Evolutionary conservation across 768 basidiomycete genomes (phyloP), one percentile per base, ranked within the genome.

Genomic region (Cyclocybe aegerita): DNA sequence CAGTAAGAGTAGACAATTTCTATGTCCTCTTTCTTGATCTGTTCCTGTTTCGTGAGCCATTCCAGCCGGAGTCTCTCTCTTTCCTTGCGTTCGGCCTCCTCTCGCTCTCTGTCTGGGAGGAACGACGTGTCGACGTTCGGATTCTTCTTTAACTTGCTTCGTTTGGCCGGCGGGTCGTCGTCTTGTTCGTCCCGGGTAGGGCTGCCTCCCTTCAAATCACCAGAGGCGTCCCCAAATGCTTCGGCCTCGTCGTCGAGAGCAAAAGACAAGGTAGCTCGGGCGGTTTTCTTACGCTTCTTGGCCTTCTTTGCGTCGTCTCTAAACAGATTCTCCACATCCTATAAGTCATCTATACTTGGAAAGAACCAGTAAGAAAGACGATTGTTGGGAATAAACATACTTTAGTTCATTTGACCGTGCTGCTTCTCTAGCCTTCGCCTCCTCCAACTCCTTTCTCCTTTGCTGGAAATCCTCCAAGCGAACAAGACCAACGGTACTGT

Each of bases 101-200:
- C 97, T 9, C 97, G 87, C 16, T 95, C 93, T n/a, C 97, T 83
- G 67, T 99, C 97, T 1, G 97, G 97, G 7, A 99, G 78, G 72
- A 99, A 99, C 1, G 95, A 98, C 0, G 97, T 99, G 63, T 98
- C 97, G 30, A 98, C 97, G 39, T 87, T 77, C 0, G 97, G 97
- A 59, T 98, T 98, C 75, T 99, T 98, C 66, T 88, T 84, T 37
- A 95, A 81, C 67, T 90, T 93, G 51, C 81, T 71, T 38, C 85
- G 82, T 67, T 95, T 95, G 4, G 76, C 73, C 12, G 77, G 83
- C 44, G 69, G 78, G 10, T 75, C 75, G 39, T 70, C 69, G 31
- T 63, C 70, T 8, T 70, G 70, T 42, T 77, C 76, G 33, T 70
- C 67, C 23, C 71, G 70, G 41, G 68, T 65, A 9, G 70, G 59